Base-by-base conservation (phyloP, 495 filamentous ascomycete species). In the Neurospora sp. region DNA sequence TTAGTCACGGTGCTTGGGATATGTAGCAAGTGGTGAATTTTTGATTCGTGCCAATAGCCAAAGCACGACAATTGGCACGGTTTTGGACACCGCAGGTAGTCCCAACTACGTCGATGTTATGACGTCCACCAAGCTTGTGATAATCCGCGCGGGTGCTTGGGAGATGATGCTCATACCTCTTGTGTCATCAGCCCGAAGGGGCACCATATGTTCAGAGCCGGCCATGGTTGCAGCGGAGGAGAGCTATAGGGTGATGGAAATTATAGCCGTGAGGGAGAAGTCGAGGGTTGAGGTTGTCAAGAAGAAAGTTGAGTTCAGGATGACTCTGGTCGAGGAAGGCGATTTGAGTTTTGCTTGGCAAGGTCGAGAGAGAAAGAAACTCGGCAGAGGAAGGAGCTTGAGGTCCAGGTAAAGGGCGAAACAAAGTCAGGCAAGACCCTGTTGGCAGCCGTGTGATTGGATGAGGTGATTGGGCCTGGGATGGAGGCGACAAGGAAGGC, bases 151-250 rank as follows among this genome's bases (percentile, higher is more conserved):
- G 53, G 53, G 27, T 35, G 27, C 27, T 65, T 65, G 53, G 14
- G 27, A 65, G 27, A 37, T 35, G 53, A 27, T 16, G 27, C 3
- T 12, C 72, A 42, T 82, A 86, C 84, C 82, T 85, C 84, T 81
- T 77, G 83, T 83, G 74, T 86, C 83, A 74, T 85, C 84, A 44
- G 84, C 84, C 77, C 79, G 78, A 61, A 85, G 83, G 71, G 81
- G 81, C 76, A 76, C 79, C 79, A 83, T 81, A 37, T 86, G 35
- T 37, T 37, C 83, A 42, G 84, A 68, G 75, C 84, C 84, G 70
- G 82, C 82, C 83, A 85, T 85, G 20, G 71, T 44, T 20, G 71
- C 35, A 9, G 65, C 31, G 27, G n/a, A 53, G n/a, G 37, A 39
- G 20, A 9, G 5, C 38, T 39, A 8, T 38, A 38, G 42, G 53